Evolutionary conservation across 768 basidiomycete genomes (phyloP), one percentile per base, ranked within the genome.

Genomic region (Rhodotorula kratochvilovae): DNA sequence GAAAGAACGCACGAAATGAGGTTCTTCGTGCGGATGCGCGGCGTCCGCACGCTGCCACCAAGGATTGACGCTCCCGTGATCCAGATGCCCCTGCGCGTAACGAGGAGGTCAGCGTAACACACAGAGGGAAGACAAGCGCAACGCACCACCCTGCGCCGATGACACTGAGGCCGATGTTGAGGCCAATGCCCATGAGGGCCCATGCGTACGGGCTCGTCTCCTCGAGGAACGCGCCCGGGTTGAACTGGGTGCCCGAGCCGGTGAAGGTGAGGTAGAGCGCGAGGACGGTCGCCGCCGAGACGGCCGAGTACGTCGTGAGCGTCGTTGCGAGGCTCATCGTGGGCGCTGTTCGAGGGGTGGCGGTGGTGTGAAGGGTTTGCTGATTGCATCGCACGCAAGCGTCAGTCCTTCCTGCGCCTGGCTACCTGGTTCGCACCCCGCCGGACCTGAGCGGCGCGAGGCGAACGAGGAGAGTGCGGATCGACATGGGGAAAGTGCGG

Each of bases 1-100:
- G 23, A 17, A 3, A 0, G 21, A 31, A 78, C 85, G 63, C 61
- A 92, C 93, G 91, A 93, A 77, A 99, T 96, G 80, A 98, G 81
- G 80, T 99, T 99, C 86, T 99, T 98, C 29, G 95, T 98, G 60
- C 89, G 86, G 65, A 99, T 98, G 75, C 95, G 85, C 19, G 95
- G 95, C 58, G 92, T 86, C 54, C 93, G 85, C 17, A 98, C 92
- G 78, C 94, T 94, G 79, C 93, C 96, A 56, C 95, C 95, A 42
- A 99, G 84, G 76, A 99, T 93, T 42, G 92, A 95, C n/a, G 94
- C 83, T 65, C 96, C 96, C 1, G 96, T 98, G 66, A 98, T 82
- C 83, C 95, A 92, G 80, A 99, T 98, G 61, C 95, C 95, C 95
- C 95, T 98, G 67, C 29, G 10, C 69, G 70, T 48, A 10, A 29